Conservation (phyloP, 192 early-diverging fungal genomes). For the Funneliformis mosseae region DNA sequence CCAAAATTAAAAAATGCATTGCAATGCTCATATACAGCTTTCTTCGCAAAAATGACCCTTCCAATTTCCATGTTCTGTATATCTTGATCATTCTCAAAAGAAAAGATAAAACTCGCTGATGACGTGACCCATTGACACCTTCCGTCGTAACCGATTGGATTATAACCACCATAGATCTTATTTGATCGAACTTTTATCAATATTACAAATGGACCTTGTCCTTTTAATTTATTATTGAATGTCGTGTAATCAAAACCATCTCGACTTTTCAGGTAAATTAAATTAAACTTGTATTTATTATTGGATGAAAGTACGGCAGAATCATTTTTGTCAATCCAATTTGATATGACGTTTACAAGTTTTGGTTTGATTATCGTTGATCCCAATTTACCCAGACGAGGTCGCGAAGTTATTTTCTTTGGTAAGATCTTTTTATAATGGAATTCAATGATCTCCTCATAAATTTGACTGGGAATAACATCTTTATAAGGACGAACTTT, state of each 20-base stretch:
- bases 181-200: not conserved
- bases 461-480: not conserved
- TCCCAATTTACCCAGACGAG: too few species aligned
- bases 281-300: not conserved
- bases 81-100: too few species aligned
- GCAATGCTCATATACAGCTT: too few species aligned
- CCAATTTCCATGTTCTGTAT: not conserved
- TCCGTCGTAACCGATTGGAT: too few species aligned
- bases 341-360: not conserved
- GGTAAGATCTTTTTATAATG: not conserved
- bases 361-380: too few species aligned
- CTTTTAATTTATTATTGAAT: not conserved
- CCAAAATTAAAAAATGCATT: not conserved
- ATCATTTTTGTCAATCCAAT: not conserved
- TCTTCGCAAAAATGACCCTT: not conserved
- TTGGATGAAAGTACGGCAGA: not conserved
- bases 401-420: too few species aligned
- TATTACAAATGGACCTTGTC: not conserved
- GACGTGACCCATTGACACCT: too few species aligned
- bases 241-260: not conserved
- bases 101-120: too few species aligned
- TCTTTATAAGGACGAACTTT: slow-evolving; percentile 3
- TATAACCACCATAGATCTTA: not conserved
- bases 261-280: not conserved
- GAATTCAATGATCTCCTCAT: not conserved